Percentiles rank a stretch among this genome's conserved stretches.
Conservation (phyloP, 768 basidiomycete species). For the Lactarius hengduanensis region DNA sequence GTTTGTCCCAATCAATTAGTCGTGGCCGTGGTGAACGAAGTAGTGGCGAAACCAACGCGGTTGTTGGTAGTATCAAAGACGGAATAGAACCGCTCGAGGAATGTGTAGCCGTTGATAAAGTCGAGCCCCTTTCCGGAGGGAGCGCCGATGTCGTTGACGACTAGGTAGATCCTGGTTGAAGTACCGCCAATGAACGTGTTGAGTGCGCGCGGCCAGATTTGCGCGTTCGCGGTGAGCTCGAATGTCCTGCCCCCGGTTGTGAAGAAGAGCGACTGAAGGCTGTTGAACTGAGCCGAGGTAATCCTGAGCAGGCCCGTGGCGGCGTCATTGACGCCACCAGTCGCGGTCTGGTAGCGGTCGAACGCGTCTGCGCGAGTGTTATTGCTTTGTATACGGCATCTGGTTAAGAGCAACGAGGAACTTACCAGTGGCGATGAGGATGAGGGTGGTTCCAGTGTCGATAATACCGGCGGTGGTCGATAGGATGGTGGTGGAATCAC, state of each 20-base stretch:
- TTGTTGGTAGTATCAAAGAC: constrained; percentile 60
- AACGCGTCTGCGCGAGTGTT: constrained; percentile 35
- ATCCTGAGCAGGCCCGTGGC: constrained; percentile 36
- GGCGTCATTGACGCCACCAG: constrained; percentile 36
- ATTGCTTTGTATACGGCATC: constrained; percentile 29
- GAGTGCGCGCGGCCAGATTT: constrained; percentile 44
- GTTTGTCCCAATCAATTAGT: constrained; percentile 32
- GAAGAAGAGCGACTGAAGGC: constrained; percentile 38
- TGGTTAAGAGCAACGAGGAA: constrained; percentile 17
- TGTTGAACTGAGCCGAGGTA: constrained; percentile 32
- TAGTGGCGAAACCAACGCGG: constrained; percentile 59
- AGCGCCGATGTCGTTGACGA: constrained; percentile 42
- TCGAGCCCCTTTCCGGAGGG: constrained; percentile 48
- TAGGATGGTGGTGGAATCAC: constrained; percentile 32
- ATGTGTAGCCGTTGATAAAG: constrained; percentile 54
- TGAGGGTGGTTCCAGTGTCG: constrained; percentile 40
- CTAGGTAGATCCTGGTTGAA: constrained; percentile 38
- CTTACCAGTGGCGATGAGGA: constrained; percentile 35
- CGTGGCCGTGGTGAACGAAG: constrained; percentile 46
- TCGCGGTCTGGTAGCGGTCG: constrained; percentile 34
- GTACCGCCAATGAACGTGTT: constrained; percentile 46
- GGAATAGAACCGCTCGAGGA: constrained; percentile 64
- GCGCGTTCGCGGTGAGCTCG: constrained; percentile 44
- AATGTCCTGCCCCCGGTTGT: constrained; percentile 37
- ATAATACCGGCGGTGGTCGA: constrained; percentile 36